Conservation (phyloP, 371 early-diverging fungal species). For the Parasitella parasitica region DNA sequence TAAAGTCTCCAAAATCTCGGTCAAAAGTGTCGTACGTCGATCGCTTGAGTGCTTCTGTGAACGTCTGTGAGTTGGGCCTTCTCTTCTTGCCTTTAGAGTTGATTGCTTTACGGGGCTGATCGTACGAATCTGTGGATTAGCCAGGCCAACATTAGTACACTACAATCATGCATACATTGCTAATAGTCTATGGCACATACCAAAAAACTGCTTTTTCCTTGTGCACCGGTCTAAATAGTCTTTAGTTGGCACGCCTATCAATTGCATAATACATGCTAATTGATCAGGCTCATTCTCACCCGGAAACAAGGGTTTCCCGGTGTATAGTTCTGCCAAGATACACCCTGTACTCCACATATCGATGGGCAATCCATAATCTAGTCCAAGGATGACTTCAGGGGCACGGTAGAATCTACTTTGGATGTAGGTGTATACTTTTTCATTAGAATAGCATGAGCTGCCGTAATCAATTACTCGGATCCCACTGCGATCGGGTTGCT, state of each 20-base stretch:
- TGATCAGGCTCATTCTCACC: slow-evolving; percentile 97
- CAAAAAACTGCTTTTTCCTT: slow-evolving; percentile 86
- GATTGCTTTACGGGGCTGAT: slow-evolving; percentile 65
- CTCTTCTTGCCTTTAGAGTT: slow-evolving; percentile 88
- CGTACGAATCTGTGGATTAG: slow-evolving; percentile 50
- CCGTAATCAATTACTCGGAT: slow-evolving; percentile 96
- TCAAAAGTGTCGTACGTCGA: slow-evolving; percentile 52
- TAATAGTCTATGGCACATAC: slow-evolving; percentile 44
- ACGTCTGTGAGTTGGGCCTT: slow-evolving; percentile 68
- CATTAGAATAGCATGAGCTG: slow-evolving; percentile 74
- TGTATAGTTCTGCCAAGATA: slow-evolving; percentile 92
- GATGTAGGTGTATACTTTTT: slow-evolving; percentile 90
- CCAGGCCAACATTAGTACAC: background rate
- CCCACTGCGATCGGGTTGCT: slow-evolving; percentile 48
- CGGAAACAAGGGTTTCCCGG: slow-evolving; percentile 91
- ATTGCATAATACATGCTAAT: slow-evolving; percentile 91
- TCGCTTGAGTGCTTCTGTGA: slow-evolving; percentile 64
- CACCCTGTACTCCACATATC: slow-evolving; percentile 99
- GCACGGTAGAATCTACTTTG: slow-evolving; percentile 96
- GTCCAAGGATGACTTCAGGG: slow-evolving; percentile 93
- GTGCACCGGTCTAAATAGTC: slow-evolving; percentile 75
- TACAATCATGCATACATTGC: no score
- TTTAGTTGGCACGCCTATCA: slow-evolving; percentile 79
- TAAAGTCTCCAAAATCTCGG: slow-evolving; percentile 77
- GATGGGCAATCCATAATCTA: slow-evolving; percentile 84